phyloP scores from a whole-genome alignment of 192 early-diverging fungal species.

The Jimgerdemannia flammicorona region DNA sequence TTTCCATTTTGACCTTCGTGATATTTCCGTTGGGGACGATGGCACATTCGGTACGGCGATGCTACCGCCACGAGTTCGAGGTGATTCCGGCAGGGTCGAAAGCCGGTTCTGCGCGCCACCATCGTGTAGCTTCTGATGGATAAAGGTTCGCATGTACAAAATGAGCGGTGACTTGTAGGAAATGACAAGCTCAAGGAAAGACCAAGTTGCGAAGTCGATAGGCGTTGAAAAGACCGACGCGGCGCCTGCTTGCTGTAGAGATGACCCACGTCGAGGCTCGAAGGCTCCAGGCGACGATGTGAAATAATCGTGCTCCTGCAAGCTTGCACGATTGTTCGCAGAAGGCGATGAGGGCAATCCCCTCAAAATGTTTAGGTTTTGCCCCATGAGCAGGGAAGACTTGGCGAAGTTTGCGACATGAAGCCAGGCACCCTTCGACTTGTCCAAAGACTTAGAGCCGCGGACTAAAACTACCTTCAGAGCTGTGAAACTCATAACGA shows the following conservation, averaged over 20 bases:
- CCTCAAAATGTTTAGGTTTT: constrained; percentile 18
- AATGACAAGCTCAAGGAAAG: constrained; percentile 49
- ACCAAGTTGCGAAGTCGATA: constrained; percentile 45
- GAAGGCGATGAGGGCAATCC: constrained; percentile 20
- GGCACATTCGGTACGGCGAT: constrained; percentile 9
- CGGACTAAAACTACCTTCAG: constrained; percentile 51
- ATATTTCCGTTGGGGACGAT: constrained; percentile 13
- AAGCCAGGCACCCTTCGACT: constrained; percentile 37
- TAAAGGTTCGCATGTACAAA: constrained; percentile 38
- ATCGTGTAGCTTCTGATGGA: constrained; percentile 35
- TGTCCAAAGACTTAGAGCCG: constrained; percentile 38
- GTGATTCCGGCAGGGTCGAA: constrained; percentile 11
- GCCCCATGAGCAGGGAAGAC: constrained; percentile 30
- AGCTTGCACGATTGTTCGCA: constrained; percentile 7
- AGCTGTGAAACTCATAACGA: constrained; percentile 46
- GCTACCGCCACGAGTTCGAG: constrained; percentile 8
- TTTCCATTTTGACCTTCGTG: constrained; percentile 36
- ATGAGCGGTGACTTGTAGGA: constrained; percentile 44
- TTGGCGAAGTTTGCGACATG: constrained; percentile 36
- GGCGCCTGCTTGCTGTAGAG: not conserved
- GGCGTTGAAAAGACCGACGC: constrained; percentile 23
- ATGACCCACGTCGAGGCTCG: not conserved
- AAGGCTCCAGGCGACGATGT: constrained; percentile 4
- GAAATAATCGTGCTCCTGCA: constrained; percentile 13
- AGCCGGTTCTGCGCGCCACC: constrained; percentile 6